Evolutionary conservation across 257 asterid genomes (phyloP).

Genomic region (Asclepias syriaca): DNA sequence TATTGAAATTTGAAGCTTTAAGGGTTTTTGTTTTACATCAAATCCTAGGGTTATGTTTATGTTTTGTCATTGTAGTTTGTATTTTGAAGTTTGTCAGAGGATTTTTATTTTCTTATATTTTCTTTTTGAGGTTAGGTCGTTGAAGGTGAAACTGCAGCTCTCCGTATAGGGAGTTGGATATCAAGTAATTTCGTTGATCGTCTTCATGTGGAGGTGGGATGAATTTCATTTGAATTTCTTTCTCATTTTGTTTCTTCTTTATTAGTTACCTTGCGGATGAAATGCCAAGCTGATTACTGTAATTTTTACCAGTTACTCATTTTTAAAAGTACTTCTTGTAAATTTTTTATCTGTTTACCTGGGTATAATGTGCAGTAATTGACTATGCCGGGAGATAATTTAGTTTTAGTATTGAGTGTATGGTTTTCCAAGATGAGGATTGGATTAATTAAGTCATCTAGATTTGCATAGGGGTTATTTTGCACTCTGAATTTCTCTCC

Average conservation of each 20-base stretch:
- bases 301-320: neutral
- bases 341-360: neutral
- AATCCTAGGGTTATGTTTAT: neutral
- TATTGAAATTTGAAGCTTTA: neutral
- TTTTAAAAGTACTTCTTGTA: neutral
- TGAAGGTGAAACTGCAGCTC: slow-evolving; percentile 85
- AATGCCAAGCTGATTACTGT: neutral
- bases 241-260: neutral
- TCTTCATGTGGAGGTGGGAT: slow-evolving; percentile 71
- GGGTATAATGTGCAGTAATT: neutral
- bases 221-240: too few relatives aligned
- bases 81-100: neutral
- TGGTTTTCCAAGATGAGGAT: neutral
- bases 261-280: neutral
- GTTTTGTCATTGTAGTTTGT: neutral
- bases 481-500: neutral
- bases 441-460: neutral
- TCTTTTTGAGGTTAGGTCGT: slow-evolving; percentile 51
- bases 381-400: neutral
- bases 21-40: neutral
- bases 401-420: neutral
- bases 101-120: slow-evolving; percentile 11
- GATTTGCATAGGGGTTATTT: neutral
- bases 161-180: slow-evolving; percentile 81
- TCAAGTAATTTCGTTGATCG: slow-evolving; percentile 79